Evolutionary conservation across 169 alveolate genomes (phyloP).

Genomic region (Plasmodium gonderi): DNA sequence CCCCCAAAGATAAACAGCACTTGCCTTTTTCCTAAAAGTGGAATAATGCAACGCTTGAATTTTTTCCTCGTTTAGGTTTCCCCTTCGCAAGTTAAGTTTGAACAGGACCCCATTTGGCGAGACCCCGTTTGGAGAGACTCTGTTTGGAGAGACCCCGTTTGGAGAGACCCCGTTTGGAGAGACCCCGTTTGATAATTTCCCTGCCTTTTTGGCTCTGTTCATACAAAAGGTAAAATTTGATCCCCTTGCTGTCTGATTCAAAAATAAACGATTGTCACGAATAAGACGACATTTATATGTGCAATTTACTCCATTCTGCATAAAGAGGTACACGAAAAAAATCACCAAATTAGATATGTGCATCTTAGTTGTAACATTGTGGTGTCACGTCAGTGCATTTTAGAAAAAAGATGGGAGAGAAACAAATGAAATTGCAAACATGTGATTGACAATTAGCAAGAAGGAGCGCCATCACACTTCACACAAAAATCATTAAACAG

Average conservation of each 20-base stretch:
- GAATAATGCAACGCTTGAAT: neutral
- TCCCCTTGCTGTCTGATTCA: neutral
- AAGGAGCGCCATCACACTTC: no score
- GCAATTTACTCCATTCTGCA: neutral
- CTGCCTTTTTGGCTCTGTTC: neutral
- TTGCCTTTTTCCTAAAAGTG: neutral
- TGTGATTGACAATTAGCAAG: no score
- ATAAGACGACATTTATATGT: neutral
- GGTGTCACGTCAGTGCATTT: neutral
- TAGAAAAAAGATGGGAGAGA: neutral
- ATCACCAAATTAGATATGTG: neutral
- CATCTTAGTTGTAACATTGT: neutral
- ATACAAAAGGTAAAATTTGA: neutral
- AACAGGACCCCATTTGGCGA: no score
- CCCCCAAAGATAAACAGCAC: constrained; percentile 9
- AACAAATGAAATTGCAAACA: neutral
- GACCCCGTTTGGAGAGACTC: neutral
- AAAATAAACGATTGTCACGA: neutral
- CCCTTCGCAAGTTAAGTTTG: no score
- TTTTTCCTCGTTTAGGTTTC: neutral
- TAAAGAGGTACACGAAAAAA: neutral
- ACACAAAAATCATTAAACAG: no score
- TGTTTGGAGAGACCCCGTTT: neutral
- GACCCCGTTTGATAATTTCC: neutral
- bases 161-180: neutral